Percentiles rank a stretch among this genome's conserved stretches.
phyloP scores from a whole-genome alignment of 2,329 filamentous ascomycete species.

The Calonectria hawksworthii region DNA sequence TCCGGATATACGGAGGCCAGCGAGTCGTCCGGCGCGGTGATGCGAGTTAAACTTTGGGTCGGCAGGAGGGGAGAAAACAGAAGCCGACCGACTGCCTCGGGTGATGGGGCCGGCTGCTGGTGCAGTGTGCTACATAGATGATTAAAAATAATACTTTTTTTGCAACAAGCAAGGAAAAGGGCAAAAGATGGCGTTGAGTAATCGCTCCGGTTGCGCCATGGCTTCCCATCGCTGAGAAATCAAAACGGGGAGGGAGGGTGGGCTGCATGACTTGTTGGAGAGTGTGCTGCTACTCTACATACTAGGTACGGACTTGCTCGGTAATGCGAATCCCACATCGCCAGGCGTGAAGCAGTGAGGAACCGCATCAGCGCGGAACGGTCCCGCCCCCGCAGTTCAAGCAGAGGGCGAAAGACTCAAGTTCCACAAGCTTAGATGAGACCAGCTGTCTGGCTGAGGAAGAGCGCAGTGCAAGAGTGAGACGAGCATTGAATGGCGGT shows the following conservation, averaged over 20 bases:
- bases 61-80: background rate
- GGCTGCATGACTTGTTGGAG: background rate
- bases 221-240: background rate
- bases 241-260: background rate
- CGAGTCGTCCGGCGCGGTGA: background rate
- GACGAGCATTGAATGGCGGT: background rate
- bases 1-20: conserved; percentile 10
- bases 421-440: conserved; percentile 11
- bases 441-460: conserved; percentile 2
- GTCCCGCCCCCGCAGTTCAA: conserved; percentile 7
- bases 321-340: background rate
- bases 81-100: background rate
- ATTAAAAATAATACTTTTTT: background rate
- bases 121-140: background rate
- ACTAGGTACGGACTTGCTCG: background rate
- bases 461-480: background rate
- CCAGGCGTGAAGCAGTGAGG: background rate
- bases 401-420: background rate
- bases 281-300: background rate
- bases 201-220: background rate
- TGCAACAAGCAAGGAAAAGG: background rate
- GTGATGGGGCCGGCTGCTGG: background rate
- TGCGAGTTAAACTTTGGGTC: conserved; percentile 1
- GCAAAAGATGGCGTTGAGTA: background rate
- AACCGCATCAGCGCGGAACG: background rate